Conservation (phyloP, 495 filamentous ascomycete genomes). For the Xylaria cubensis region DNA sequence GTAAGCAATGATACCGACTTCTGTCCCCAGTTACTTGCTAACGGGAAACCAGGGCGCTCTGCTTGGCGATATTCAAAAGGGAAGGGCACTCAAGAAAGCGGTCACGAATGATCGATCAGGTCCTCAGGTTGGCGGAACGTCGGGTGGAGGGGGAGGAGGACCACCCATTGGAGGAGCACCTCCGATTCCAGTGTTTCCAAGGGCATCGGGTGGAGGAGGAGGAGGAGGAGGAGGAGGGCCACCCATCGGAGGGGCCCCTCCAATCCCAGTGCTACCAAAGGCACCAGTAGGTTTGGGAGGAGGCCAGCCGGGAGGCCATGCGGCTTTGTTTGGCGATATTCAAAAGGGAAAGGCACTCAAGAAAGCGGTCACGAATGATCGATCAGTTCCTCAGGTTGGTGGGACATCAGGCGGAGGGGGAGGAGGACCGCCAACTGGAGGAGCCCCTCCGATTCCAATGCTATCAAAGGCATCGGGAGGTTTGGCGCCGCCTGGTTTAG, state of each 20-base stretch:
- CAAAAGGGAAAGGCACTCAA: conserved; percentile 79
- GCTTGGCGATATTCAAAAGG: conserved; percentile 89
- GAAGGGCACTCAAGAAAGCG: conserved; percentile 79
- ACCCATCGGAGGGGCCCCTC: conserved; percentile 73
- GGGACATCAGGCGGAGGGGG: conserved; percentile 59
- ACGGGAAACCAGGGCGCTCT: conserved; percentile 73
- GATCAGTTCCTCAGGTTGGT: conserved; percentile 79
- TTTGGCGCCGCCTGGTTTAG: conserved; percentile 80
- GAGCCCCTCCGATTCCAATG: conserved; percentile 78
- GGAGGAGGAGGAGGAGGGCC: conserved; percentile 59
- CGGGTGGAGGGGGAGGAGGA: conserved; percentile 59
- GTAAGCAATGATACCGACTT: conserved; percentile 29
- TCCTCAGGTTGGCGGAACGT: conserved; percentile 65
- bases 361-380: conserved; percentile 92
- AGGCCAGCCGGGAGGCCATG: conserved; percentile 64
- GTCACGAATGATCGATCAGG: conserved; percentile 96
- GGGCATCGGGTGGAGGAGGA: conserved; percentile 57
- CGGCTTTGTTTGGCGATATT: conserved; percentile 89
- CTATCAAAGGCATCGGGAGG: conserved; percentile 69
- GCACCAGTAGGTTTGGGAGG: conserved; percentile 58
- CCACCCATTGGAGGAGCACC: conserved; percentile 72
- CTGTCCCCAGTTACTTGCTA: conserved; percentile 41
- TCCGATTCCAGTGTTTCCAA: conserved; percentile 72
- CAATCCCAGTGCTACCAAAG: conserved; percentile 74
- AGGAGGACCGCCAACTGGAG: conserved; percentile 59